Conservation (phyloP, 2,329 filamentous ascomycete genomes). For the Hypoxylon sp. region DNA sequence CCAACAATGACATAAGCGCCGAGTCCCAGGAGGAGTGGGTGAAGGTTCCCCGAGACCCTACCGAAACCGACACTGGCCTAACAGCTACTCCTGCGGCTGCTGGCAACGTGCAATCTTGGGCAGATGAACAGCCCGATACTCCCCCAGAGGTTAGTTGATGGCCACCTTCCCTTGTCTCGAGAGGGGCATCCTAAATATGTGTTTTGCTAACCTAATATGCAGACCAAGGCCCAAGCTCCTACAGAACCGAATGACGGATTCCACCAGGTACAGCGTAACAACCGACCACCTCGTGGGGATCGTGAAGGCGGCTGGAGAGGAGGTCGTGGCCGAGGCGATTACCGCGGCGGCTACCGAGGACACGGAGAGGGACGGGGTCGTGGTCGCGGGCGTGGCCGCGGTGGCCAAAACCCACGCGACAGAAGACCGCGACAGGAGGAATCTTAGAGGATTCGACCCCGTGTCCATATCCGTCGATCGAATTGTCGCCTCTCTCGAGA, state of each 20-base stretch:
- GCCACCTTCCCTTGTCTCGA: neutral
- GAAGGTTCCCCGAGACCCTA: constrained; percentile 74
- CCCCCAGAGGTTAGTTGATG: constrained; percentile 52
- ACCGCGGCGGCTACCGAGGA: constrained; percentile 44
- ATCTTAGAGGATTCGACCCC: constrained; percentile 43
- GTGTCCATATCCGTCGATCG: constrained; percentile 31
- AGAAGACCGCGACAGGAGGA: constrained; percentile 44
- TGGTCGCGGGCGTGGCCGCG: constrained; percentile 41
- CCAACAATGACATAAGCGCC: constrained; percentile 53
- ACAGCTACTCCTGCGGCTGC: constrained; percentile 66
- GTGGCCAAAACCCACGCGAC: constrained; percentile 35
- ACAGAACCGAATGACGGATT: constrained; percentile 46
- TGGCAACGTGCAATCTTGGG: constrained; percentile 75
- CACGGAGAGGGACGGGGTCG: constrained; percentile 44
- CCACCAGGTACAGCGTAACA: constrained; percentile 47
- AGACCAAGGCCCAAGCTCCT: constrained; percentile 32
- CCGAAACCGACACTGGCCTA: constrained; percentile 75
- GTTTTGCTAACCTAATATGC: constrained; percentile 22
- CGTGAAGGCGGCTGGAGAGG: constrained; percentile 43
- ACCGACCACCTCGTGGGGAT: constrained; percentile 44
- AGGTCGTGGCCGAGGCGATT: constrained; percentile 44
- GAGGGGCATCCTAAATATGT: constrained; percentile 8
- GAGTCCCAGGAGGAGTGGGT: constrained; percentile 74
- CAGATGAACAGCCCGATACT: constrained; percentile 76
- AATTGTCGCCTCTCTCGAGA: constrained; percentile 31